phyloP scores from a whole-genome alignment of 108 stramenopile genomes.

The Skeletonema potamos region DNA sequence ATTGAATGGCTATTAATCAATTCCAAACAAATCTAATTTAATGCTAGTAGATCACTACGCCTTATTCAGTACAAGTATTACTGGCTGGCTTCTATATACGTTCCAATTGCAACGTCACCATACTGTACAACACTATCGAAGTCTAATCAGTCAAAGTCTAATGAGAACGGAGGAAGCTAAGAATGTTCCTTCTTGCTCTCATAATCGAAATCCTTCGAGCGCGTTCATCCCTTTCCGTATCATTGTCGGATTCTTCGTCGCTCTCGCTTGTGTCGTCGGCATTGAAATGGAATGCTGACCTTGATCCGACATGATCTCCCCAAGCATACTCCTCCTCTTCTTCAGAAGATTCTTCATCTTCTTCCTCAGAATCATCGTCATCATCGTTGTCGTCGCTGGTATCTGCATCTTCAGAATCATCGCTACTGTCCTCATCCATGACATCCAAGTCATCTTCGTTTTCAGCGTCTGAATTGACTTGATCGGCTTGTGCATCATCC shows the following conservation, averaged over 20 bases:
- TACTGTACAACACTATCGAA: not conserved
- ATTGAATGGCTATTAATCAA: not conserved
- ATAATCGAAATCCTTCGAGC: conserved; percentile 2
- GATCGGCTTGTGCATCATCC: conserved; percentile 12
- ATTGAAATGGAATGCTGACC: conserved; percentile 19
- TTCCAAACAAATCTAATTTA: not conserved
- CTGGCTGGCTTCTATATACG: not conserved
- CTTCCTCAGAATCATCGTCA: not conserved
- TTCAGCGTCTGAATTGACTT: not conserved
- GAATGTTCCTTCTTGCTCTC: conserved; percentile 21
- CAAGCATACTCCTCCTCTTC: conserved; percentile 15
- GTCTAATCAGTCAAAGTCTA: not conserved
- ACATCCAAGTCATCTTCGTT: conserved; percentile 27
- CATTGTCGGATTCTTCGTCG: conserved; percentile 17
- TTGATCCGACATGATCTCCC: conserved; percentile 36
- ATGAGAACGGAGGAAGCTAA: conserved; percentile 12
- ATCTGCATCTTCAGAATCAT: conserved; percentile 46
- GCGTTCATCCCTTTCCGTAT: not conserved
- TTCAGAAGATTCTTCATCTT: conserved; percentile 4
- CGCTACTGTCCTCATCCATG: conserved; percentile 46
- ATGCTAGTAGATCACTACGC: not conserved
- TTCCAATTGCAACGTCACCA: not conserved
- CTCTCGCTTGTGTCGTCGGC: conserved; percentile 16
- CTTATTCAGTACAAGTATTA: no score
- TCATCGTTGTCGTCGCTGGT: conserved; percentile 22